Percentiles rank a stretch among this genome's conserved stretches.
Evolutionary conservation across 2,329 filamentous ascomycete genomes (phyloP).

Genomic region (Scopulariopsis brevicaulis): DNA sequence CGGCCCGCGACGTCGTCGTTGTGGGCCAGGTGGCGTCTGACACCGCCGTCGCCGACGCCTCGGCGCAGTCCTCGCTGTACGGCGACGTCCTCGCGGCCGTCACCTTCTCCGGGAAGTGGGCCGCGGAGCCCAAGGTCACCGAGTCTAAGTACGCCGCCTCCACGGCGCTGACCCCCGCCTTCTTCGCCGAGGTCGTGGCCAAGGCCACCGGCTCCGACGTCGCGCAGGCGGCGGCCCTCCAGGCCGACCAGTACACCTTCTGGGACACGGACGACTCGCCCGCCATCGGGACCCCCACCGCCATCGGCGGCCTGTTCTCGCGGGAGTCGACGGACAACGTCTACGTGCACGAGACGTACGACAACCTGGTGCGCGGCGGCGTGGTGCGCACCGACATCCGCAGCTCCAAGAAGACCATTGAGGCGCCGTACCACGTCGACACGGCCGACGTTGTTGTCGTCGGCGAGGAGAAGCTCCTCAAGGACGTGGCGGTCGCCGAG

Average conservation of each 20-base stretch:
- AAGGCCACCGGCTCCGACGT: conserved; percentile 30
- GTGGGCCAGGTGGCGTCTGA: conserved; percentile 79
- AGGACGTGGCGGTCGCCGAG: conserved; percentile 63
- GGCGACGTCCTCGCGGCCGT: conserved; percentile 82
- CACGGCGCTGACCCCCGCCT: conserved; percentile 42
- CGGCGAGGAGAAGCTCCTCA: conserved; percentile 68
- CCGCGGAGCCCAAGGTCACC: conserved; percentile 50
- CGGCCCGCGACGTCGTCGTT: conserved; percentile 66
- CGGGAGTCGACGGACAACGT: conserved; percentile 58
- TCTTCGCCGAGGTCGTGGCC: conserved; percentile 34
- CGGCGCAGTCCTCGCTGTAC: conserved; percentile 75
- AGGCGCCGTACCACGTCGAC: conserved; percentile 72
- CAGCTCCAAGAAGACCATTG: conserved; percentile 69
- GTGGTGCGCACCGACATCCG: conserved; percentile 76
- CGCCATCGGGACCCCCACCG: conserved; percentile 52
- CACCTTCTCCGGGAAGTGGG: conserved; percentile 62
- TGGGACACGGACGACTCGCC: conserved; percentile 78
- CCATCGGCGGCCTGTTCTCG: conserved; percentile 49
- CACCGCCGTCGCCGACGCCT: conserved; percentile 60
- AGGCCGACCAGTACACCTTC: conserved; percentile 79
- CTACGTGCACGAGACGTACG: conserved; percentile 49
- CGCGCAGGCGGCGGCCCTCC: conserved; percentile 26
- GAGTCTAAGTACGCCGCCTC: conserved; percentile 85
- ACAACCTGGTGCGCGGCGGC: conserved; percentile 63
- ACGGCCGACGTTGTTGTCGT: conserved; percentile 71